Evolutionary conservation across 148 eudicot species (phyloP).

Genomic region (Vaccinium corymbosum): DNA sequence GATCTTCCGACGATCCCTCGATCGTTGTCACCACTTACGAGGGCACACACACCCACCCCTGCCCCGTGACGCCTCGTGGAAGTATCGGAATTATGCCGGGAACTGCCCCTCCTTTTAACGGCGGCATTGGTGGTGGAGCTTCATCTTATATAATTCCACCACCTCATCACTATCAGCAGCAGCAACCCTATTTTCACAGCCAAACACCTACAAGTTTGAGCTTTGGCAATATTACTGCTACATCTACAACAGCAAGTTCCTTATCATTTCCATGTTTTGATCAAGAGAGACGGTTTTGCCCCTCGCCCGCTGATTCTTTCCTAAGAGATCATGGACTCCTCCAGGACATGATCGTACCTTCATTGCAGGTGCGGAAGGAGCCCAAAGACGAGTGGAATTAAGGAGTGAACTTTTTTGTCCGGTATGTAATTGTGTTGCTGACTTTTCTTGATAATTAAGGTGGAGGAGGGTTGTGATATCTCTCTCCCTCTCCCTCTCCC

Average conservation of each 20-base stretch:
- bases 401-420: background rate
- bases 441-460: constrained; percentile 9
- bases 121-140: constrained; percentile 14
- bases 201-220: constrained; percentile 15
- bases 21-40: constrained; percentile 81
- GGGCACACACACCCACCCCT: constrained; percentile 77
- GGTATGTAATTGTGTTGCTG: constrained; percentile 16
- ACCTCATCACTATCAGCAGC: constrained; percentile 20
- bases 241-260: background rate
- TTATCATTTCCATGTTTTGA: constrained; percentile 10
- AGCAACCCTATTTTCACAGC: constrained; percentile 30
- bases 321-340: constrained; percentile 66
- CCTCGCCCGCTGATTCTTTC: constrained; percentile 19
- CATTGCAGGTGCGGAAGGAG: constrained; percentile 37
- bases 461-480: constrained; percentile 7
- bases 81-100: constrained; percentile 40
- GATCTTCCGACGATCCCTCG: constrained; percentile 62
- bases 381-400: constrained; percentile 29
- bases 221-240: constrained; percentile 13
- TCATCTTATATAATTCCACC: constrained; percentile 18
- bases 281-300: constrained; percentile 21
- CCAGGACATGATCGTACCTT: constrained; percentile 50
- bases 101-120: constrained; percentile 8
- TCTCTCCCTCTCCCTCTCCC: background rate
- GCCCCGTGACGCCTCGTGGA: constrained; percentile 50